Percentiles rank a stretch among this genome's conserved stretches.
These are phyloP conservation scores for Actinomortierella ambigua DNA, from an alignment of 371 early-diverging fungal genomes.

Conservation along the genomic window DNA sequence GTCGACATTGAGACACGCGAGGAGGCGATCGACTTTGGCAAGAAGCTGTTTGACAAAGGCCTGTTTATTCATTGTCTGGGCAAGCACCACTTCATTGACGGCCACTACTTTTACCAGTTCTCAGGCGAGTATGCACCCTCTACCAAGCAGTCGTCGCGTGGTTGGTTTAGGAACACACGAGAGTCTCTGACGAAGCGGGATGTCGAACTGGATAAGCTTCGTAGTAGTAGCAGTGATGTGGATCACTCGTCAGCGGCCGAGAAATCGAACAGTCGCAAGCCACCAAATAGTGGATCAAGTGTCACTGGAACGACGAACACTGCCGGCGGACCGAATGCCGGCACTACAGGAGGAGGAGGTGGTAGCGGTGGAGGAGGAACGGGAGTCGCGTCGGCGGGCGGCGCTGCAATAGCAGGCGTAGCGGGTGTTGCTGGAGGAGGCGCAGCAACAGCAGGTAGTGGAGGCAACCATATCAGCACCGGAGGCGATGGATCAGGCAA, in stretches of 20 bases:
- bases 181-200: slow-evolving; percentile 43
- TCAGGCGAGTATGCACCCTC: slow-evolving; percentile 60
- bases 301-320: too few relatives aligned
- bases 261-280: neutral
- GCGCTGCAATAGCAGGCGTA: neutral
- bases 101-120: slow-evolving; percentile 90
- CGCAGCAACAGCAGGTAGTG: too few relatives aligned
- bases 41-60: slow-evolving; percentile 74
- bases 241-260: slow-evolving; percentile 1
- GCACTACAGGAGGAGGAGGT: slow-evolving; percentile 3
- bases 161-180: slow-evolving; percentile 41
- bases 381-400: slow-evolving; percentile 8
- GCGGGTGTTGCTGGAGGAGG: slow-evolving; percentile 6
- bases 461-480: slow-evolving; percentile 2
- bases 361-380: slow-evolving; percentile 1
- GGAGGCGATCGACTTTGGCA: slow-evolving; percentile 86
- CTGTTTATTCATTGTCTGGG: slow-evolving; percentile 80
- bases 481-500: neutral
- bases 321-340: neutral
- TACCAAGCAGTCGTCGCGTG: slow-evolving; percentile 39
- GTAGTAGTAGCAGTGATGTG: too few relatives aligned
- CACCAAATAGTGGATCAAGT: too few relatives aligned
- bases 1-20: slow-evolving; percentile 79
- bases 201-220: slow-evolving; percentile 39
- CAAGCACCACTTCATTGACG: slow-evolving; percentile 85